Conservation (phyloP, 176 grass and related monocot genomes). For the Cocos nucifera region DNA sequence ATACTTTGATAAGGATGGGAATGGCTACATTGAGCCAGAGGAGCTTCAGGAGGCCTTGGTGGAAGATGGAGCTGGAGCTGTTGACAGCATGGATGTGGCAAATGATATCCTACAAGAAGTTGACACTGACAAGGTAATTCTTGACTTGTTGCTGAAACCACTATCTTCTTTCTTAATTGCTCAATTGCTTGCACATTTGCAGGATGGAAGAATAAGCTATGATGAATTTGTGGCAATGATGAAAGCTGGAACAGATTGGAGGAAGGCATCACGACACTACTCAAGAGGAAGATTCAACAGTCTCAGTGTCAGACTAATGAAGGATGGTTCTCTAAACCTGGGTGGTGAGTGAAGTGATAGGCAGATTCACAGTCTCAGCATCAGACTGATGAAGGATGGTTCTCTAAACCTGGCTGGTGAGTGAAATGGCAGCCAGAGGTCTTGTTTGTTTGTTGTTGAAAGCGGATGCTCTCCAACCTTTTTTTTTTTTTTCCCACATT, state of each 20-base stretch:
- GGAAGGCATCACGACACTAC: constrained; percentile 2
- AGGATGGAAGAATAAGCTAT: constrained; percentile 3
- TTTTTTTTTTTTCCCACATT: constrained; percentile 17
- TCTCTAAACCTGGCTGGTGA: no score
- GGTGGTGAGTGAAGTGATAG: no score
- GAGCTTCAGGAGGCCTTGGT: not conserved
- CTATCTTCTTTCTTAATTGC: not conserved
- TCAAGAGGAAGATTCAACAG: constrained; percentile 1
- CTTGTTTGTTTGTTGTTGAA: constrained; percentile 20
- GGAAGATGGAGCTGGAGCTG: not conserved
- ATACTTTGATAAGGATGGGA: not conserved
- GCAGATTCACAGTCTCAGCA: no score
- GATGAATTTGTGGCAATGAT: constrained; percentile 2
- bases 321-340: constrained; percentile 1
- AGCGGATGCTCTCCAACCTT: constrained; percentile 11
- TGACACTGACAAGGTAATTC: constrained; percentile 6
- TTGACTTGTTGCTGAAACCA: not conserved
- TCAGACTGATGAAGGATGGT: no score
- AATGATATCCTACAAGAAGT: constrained; percentile 5
- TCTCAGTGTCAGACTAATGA: not conserved
- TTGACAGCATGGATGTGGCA: not conserved
- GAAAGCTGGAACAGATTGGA: constrained; percentile 3
- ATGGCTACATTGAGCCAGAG: not conserved
- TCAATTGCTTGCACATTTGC: no score
- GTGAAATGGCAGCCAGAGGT: not conserved